Evolutionary conservation across 148 eudicot genomes (phyloP).

Genomic region (Bassia scoparia): DNA sequence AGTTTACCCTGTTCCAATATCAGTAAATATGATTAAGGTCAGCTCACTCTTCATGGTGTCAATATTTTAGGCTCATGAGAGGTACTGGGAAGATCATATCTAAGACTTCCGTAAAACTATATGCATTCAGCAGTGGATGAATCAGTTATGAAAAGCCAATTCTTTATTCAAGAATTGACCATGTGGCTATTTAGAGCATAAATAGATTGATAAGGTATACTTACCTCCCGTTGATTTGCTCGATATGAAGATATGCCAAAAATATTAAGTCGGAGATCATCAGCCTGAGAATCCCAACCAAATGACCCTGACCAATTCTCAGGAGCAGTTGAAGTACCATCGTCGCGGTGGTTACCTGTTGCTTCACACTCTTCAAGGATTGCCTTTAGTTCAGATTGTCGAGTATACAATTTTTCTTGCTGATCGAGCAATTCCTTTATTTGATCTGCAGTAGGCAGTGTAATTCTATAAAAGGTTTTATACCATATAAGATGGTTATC

Average conservation of each 20-base stretch:
- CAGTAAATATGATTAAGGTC: too few species aligned
- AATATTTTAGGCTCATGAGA: neutral
- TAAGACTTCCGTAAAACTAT: neutral
- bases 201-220: conserved; percentile 17
- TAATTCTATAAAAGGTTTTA: neutral
- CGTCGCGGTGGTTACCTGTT: conserved; percentile 38
- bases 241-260: conserved; percentile 87
- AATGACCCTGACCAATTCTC: conserved; percentile 82
- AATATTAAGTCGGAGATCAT: conserved; percentile 70
- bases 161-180: neutral
- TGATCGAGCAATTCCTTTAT: conserved; percentile 72
- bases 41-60: too few species aligned
- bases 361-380: conserved; percentile 60
- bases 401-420: conserved; percentile 72
- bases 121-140: neutral
- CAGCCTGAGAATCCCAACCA: conserved; percentile 86
- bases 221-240: conserved; percentile 95
- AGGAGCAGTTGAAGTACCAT: conserved; percentile 41
- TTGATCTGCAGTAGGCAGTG: conserved; percentile 50
- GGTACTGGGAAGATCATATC: neutral
- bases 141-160: neutral
- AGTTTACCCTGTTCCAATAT: too few species aligned
- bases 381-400: conserved; percentile 75
- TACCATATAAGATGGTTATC: neutral
- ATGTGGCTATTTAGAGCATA: neutral